Evolutionary conservation across 1,284 basidiomycete species (phyloP).

Genomic region (Cystobasidium pallidum): DNA sequence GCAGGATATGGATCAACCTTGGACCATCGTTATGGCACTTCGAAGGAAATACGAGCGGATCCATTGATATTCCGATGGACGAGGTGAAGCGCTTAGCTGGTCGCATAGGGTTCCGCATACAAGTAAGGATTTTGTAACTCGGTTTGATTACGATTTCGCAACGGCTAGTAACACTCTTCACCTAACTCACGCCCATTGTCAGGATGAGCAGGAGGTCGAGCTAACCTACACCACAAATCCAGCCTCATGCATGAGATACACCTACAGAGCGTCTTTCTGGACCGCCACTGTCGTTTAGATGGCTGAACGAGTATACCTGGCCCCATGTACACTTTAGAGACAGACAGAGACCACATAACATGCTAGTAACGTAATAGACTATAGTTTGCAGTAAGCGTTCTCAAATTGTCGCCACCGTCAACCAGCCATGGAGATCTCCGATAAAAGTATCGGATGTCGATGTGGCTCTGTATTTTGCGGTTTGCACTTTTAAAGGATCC

Average conservation of each 20-base stretch:
- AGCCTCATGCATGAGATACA: constrained; percentile 82
- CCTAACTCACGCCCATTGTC: too few species aligned
- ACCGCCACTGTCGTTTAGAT: constrained; percentile 37
- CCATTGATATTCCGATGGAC: constrained; percentile 84
- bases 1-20: constrained; percentile 79
- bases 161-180: too few species aligned
- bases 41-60: constrained; percentile 81
- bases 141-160: too few species aligned
- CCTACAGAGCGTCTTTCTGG: constrained; percentile 68
- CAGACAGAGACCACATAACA: too few species aligned
- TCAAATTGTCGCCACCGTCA: not conserved
- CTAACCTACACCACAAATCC: constrained; percentile 86
- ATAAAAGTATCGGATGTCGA: too few species aligned
- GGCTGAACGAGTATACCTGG: not conserved
- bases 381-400: too few species aligned
- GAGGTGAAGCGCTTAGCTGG: constrained; percentile 78
- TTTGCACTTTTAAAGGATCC: not conserved
- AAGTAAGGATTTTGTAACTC: too few species aligned
- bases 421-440: not conserved
- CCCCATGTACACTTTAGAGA: not conserved
- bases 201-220: constrained; percentile 75
- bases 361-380: too few species aligned
- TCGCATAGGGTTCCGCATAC: constrained; percentile 79
- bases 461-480: not conserved
- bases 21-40: constrained; percentile 95